These are phyloP conservation scores for Trapa incisa DNA, from an alignment of 345 rosid species.

Conservation along the genomic window DNA sequence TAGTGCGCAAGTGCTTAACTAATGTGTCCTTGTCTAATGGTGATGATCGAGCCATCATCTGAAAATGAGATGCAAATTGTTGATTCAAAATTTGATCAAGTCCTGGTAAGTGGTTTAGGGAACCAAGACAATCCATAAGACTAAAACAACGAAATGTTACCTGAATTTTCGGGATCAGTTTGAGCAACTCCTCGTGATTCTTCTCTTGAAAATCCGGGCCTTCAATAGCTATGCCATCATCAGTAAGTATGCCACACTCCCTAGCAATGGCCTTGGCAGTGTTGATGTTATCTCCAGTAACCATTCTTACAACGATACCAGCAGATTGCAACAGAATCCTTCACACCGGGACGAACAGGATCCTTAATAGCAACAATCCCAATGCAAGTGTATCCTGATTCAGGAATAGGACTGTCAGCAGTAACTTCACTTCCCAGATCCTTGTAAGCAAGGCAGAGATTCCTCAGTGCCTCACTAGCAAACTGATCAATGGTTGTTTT, in stretches of 20 bases:
- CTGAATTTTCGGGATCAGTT: constrained; percentile 86
- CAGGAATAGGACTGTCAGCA: constrained; percentile 44
- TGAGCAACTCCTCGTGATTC: constrained; percentile 50
- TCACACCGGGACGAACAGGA: constrained; percentile 92
- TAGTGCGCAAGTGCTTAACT: constrained; percentile 69
- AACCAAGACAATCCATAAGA: not conserved
- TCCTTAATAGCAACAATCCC: constrained; percentile 90
- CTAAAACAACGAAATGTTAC: constrained; percentile 18
- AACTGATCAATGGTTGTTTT: constrained; percentile 60
- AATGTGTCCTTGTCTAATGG: constrained; percentile 87
- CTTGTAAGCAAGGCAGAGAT: constrained; percentile 64
- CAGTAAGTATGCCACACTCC: constrained; percentile 90
- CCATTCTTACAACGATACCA: constrained; percentile 91
- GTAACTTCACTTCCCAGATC: constrained; percentile 49
- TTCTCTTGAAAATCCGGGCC: constrained; percentile 83
- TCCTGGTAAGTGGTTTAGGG: not conserved
- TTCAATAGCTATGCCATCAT: constrained; percentile 74
- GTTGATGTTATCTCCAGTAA: constrained; percentile 87
- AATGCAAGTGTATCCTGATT: constrained; percentile 56
- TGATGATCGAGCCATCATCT: constrained; percentile 98
- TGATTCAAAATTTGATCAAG: not conserved
- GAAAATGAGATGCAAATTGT: not conserved
- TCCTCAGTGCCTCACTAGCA: constrained; percentile 82
- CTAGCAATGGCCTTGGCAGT: constrained; percentile 90
- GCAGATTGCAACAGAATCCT: constrained; percentile 74